Base-by-base conservation (phyloP, 2,329 filamentous ascomycete species). In the Penicillium sp. region DNA sequence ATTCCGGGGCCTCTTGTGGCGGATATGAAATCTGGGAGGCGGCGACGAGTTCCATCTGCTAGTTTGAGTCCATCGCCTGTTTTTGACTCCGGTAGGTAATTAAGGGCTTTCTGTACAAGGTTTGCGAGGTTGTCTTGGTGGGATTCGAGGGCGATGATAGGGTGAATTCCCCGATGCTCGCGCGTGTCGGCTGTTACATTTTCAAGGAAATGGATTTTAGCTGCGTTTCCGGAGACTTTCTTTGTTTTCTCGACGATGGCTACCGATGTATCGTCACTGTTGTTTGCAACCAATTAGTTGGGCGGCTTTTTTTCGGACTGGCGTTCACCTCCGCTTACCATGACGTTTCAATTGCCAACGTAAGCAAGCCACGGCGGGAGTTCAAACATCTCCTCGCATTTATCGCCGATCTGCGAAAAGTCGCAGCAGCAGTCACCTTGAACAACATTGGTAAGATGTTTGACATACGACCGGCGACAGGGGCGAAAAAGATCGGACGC, bases 1-100 rank as follows among this genome's bases (percentile, higher is more conserved):
- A 97, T 96, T 21, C 94, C 94, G 0, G 94, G 94, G 0, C 94
- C 94, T 56, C 93, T 84, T 7, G 94, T 97, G 17, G 90, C 93
- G 7, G 90, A 86, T n/a, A 99, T 82, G 62, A 97, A 89, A 76
- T 97, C 90, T 0, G 91, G 91, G 42, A 83, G 81, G 62, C 74
- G 73, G 50, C 77, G 78, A 12, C 65, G 50, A 25, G 61, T 62
- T 3, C 61, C 63, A 61, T 72, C 64, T n/a, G 59, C 57, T 1
- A 66, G 50, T 6, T 48, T 58, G 10, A 74, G 54, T 2, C 63
- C 51, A 23, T 48, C 29, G 17, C 57, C 56, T 29, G 50, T 27
- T 37, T 64, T 58, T 4, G 65, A 58, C 47, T 79, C 43, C 0
- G 84, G 84, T 2, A 94, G 79, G 35, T 76, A 70, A 3, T 71